These are phyloP conservation scores for Phytophthora melonis DNA, from an alignment of 352 stramenopile species.

Conservation along the genomic window DNA sequence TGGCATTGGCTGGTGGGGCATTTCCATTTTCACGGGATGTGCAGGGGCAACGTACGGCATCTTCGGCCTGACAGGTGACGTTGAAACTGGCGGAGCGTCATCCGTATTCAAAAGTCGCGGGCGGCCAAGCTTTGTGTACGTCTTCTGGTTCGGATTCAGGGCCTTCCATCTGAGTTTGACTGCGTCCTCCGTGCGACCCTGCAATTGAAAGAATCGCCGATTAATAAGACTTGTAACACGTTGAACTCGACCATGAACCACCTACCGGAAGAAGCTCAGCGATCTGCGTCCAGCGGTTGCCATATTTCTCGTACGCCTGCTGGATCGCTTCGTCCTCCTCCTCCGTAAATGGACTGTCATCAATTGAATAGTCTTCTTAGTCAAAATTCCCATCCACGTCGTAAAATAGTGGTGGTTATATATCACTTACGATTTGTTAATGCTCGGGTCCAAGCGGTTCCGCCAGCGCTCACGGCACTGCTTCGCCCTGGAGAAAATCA, in stretches of 20 bases:
- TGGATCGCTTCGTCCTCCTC: slow-evolving; percentile 79
- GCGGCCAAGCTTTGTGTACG: slow-evolving; percentile 77
- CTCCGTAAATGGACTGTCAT: slow-evolving; percentile 64
- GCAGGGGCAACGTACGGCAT: slow-evolving; percentile 17
- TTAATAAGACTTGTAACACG: not conserved
- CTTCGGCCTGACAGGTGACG: slow-evolving; percentile 36
- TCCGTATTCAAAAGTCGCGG: slow-evolving; percentile 67
- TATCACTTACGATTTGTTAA: slow-evolving; percentile 83
- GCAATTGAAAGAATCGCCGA: not conserved
- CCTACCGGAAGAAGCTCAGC: slow-evolving; percentile 77
- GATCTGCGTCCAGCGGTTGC: slow-evolving; percentile 91
- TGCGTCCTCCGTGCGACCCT: slow-evolving; percentile 82
- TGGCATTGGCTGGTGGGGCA: slow-evolving; percentile 6
- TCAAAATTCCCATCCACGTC: not conserved
- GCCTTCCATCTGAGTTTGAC: slow-evolving; percentile 87
- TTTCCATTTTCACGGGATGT: slow-evolving; percentile 26
- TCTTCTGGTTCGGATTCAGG: slow-evolving; percentile 83
- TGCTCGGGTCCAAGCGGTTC: slow-evolving; percentile 96
- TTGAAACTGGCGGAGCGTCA: slow-evolving; percentile 44
- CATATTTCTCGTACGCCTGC: slow-evolving; percentile 82
- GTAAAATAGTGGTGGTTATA: not conserved
- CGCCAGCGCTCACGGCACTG: slow-evolving; percentile 97
- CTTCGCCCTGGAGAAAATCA: slow-evolving; percentile 73
- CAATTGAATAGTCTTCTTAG: slow-evolving; percentile 12
- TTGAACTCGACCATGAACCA: not conserved